These are phyloP conservation scores for Aureobasidium lini DNA, from an alignment of 2,329 filamentous ascomycete species.

Conservation along the genomic window DNA sequence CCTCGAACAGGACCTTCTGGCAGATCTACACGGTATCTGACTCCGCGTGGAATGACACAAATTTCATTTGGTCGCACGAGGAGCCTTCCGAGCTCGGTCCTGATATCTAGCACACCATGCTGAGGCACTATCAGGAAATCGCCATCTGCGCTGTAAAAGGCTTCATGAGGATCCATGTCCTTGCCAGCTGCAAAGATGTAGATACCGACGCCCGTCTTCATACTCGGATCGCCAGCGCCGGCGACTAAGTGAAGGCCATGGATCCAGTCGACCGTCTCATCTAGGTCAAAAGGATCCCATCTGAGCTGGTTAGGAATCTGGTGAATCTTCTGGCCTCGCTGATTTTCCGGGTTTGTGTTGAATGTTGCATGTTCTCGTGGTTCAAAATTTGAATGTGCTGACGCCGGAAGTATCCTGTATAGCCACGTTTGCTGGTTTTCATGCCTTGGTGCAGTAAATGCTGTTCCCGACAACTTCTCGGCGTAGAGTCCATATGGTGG, in stretches of 20 bases:
- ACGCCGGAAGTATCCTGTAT: slow-evolving; percentile 49
- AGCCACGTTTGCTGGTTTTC: slow-evolving; percentile 54
- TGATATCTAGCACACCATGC: slow-evolving; percentile 57
- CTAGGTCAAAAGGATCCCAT: slow-evolving; percentile 71
- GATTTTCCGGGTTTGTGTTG: slow-evolving; percentile 44
- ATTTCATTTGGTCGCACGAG: slow-evolving; percentile 63
- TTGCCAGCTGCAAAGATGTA: slow-evolving; percentile 72
- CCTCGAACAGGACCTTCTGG: slow-evolving; percentile 55
- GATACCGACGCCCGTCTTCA: slow-evolving; percentile 73
- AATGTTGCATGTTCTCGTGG: slow-evolving; percentile 41
- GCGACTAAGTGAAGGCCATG: slow-evolving; percentile 65
- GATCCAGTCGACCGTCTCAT: slow-evolving; percentile 61
- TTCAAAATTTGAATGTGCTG: slow-evolving; percentile 51
- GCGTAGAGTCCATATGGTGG: slow-evolving; percentile 71
- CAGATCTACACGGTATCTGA: slow-evolving; percentile 54
- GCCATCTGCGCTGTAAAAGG: slow-evolving; percentile 75
- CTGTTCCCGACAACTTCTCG: slow-evolving; percentile 58
- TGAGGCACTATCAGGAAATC: slow-evolving; percentile 61
- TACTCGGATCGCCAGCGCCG: slow-evolving; percentile 69
- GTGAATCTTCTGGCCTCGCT: slow-evolving; percentile 52
- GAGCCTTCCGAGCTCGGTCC: slow-evolving; percentile 59
- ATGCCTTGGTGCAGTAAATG: slow-evolving; percentile 50
- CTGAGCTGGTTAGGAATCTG: slow-evolving; percentile 75
- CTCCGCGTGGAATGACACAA: slow-evolving; percentile 57
- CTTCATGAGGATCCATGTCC: slow-evolving; percentile 65